Evolutionary conservation across 768 basidiomycete species (phyloP).

Genomic region (Naganishia antarctica): DNA sequence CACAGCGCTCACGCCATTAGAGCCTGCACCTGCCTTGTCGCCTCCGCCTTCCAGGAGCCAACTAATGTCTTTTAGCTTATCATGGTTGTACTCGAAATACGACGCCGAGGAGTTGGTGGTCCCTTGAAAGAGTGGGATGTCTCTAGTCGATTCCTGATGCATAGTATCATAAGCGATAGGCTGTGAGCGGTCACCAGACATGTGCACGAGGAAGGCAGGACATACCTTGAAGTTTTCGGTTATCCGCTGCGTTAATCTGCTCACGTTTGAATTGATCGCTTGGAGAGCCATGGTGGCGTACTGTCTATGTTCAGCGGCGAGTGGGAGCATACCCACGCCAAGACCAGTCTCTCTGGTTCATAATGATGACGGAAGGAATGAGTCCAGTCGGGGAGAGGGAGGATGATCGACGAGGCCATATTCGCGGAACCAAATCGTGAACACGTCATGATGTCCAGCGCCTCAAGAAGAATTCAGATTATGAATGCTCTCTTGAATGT

Average conservation of each 20-base stretch:
- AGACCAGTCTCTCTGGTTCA: too few relatives aligned
- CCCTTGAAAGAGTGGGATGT: slow-evolving; percentile 42
- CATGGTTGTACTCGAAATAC: slow-evolving; percentile 57
- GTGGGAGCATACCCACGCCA: too few relatives aligned
- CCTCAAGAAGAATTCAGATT: too few relatives aligned
- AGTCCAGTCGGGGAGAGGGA: too few relatives aligned
- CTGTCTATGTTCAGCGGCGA: too few relatives aligned
- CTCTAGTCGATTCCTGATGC: slow-evolving; percentile 43
- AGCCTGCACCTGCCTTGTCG: slow-evolving; percentile 3
- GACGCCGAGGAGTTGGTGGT: slow-evolving; percentile 29
- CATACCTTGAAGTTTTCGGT: slow-evolving; percentile 47
- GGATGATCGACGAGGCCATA: too few relatives aligned
- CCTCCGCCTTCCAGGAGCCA: slow-evolving; percentile 75
- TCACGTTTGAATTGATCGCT: slow-evolving; percentile 26
- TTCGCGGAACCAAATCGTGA: too few relatives aligned
- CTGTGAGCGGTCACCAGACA: neutral
- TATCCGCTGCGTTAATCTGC: slow-evolving; percentile 43
- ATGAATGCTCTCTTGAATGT: too few relatives aligned
- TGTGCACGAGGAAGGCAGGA: neutral
- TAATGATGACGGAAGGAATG: too few relatives aligned
- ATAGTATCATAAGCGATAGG: neutral
- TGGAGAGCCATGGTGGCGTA: slow-evolving; percentile 17
- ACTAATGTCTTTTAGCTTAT: slow-evolving; percentile 74
- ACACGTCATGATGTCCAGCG: too few relatives aligned
- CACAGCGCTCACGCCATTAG: neutral